These are phyloP conservation scores for Oryza meyeriana DNA, from an alignment of 176 grass and related monocot species.

Conservation along the genomic window DNA sequence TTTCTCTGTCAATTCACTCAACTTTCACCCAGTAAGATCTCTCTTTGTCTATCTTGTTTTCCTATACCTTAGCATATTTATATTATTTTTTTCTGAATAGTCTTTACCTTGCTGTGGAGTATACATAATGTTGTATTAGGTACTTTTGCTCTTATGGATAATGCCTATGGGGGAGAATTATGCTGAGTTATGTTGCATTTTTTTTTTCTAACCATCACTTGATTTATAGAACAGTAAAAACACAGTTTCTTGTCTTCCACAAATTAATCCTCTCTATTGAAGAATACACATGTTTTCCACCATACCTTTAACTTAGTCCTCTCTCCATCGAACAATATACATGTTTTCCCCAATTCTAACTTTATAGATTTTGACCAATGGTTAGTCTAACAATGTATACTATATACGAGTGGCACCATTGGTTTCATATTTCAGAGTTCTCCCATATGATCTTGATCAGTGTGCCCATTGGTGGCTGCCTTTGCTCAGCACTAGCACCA, in stretches of 20 bases:
- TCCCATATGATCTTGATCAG: background rate
- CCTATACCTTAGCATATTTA: background rate
- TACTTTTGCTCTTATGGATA: background rate
- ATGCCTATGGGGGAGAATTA: background rate
- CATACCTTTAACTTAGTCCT: background rate
- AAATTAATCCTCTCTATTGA: background rate
- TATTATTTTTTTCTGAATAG: background rate
- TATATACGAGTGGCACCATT: background rate
- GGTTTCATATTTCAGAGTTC: background rate
- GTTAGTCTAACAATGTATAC: background rate
- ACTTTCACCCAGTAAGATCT: conserved; percentile 91
- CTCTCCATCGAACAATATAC: background rate
- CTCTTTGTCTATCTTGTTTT: background rate
- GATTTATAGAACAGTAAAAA: conserved; percentile 6
- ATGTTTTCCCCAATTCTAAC: background rate
- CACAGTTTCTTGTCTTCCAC: background rate
- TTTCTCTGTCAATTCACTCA: conserved; percentile 93
- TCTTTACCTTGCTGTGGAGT: background rate
- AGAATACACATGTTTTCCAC: background rate
- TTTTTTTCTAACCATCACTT: conserved; percentile 16
- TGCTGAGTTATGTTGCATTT: background rate
- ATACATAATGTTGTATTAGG: background rate
- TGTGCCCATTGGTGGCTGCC: background rate
- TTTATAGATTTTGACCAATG: background rate
- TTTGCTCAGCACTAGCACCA: background rate